These are phyloP conservation scores for Aspergillus aculeatinus DNA, from an alignment of 2,329 filamentous ascomycete species.

Conservation along the genomic window DNA sequence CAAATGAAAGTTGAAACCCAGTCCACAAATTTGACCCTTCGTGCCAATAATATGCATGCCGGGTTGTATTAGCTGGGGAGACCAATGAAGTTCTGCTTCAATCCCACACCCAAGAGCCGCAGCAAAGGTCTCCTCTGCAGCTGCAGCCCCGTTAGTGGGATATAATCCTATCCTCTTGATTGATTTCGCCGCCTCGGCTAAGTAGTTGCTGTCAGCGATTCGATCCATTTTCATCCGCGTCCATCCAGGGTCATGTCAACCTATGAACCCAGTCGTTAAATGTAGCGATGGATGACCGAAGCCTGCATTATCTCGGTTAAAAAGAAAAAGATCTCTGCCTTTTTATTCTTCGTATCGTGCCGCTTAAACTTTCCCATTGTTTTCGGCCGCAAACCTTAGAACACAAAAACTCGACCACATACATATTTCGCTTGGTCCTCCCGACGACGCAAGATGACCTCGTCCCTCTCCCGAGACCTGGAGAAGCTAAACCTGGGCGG, in stretches of 20 bases:
- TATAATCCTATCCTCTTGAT: conserved; percentile 32
- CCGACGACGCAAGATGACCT: conserved; percentile 11
- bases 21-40: conserved; percentile 59
- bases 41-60: conserved; percentile 51
- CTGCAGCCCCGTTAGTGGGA: conserved; percentile 51
- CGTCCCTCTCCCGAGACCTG: conserved; percentile 23
- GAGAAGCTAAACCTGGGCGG: conserved; percentile 27
- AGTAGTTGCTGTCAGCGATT: conserved; percentile 11
- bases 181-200: conserved; percentile 10
- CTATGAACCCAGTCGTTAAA: conserved; percentile 16
- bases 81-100: conserved; percentile 40
- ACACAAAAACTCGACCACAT: background rate
- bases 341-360: conserved; percentile 23
- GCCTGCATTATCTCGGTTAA: background rate
- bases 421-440: background rate
- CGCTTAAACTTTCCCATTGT: conserved; percentile 15
- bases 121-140: conserved; percentile 47
- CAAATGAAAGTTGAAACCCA: conserved; percentile 58
- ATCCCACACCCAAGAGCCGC: conserved; percentile 52
- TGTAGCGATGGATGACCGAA: conserved; percentile 28
- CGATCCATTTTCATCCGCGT: background rate
- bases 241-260: conserved; percentile 11
- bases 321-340: conserved; percentile 4
- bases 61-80: conserved; percentile 60
- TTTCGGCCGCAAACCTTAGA: conserved; percentile 9